Percentiles rank a stretch among this genome's conserved stretches.
phyloP scores from a whole-genome alignment of 345 rosid genomes.

The Sisymbrium irio region DNA sequence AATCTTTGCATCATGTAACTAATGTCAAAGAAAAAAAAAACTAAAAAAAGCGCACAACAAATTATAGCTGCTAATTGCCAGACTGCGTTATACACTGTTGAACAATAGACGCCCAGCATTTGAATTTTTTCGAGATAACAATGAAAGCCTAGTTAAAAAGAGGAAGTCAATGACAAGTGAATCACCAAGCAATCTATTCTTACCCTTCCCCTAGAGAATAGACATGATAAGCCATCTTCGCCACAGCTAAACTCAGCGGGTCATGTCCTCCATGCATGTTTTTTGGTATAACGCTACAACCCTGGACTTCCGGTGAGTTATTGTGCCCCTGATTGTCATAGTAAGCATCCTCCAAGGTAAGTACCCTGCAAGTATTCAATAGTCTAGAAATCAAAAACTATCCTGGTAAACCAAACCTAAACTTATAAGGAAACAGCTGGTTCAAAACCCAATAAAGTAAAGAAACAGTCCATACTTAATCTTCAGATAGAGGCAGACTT shows the following conservation, averaged over 20 bases:
- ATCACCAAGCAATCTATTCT: slow-evolving; percentile 23
- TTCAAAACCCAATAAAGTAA: not conserved
- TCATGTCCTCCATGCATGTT: slow-evolving; percentile 41
- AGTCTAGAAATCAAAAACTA: slow-evolving; percentile 9
- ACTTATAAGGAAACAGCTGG: not conserved
- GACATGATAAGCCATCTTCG: slow-evolving; percentile 83
- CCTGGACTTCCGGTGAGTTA: slow-evolving; percentile 42
- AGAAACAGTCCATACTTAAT: not conserved
- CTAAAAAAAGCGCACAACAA: not conserved
- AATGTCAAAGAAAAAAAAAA: not conserved
- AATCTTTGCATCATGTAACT: slow-evolving; percentile 6
- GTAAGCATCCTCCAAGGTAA: slow-evolving; percentile 90
- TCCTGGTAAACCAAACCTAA: not conserved
- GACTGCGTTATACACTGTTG: not conserved
- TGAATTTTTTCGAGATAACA: not conserved
- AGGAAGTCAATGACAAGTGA: not conserved
- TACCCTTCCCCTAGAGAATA: slow-evolving; percentile 96
- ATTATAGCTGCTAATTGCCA: not conserved
- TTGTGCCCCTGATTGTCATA: slow-evolving; percentile 48
- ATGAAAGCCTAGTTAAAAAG: slow-evolving; percentile 2
- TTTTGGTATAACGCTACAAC: slow-evolving; percentile 40
- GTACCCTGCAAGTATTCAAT: slow-evolving; percentile 55
- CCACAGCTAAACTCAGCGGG: slow-evolving; percentile 71
- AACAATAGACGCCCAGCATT: not conserved
- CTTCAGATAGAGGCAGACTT: not conserved